Conservation (phyloP, 371 early-diverging fungal genomes). For the Nematocida ausubeli region DNA sequence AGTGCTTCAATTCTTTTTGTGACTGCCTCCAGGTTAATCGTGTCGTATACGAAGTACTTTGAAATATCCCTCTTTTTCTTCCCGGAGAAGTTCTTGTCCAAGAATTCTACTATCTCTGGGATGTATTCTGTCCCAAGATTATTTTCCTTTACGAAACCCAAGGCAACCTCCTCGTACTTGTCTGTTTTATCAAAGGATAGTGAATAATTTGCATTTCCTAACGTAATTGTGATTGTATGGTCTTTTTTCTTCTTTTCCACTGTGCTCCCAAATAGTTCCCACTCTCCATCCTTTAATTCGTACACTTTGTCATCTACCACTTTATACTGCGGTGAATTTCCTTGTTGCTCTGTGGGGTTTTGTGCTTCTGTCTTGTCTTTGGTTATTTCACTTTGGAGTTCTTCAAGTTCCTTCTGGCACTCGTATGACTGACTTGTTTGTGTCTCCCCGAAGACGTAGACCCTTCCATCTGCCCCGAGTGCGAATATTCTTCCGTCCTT, state of each 20-base stretch:
- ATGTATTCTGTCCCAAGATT: constrained; percentile 51
- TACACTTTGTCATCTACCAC: constrained; percentile 59
- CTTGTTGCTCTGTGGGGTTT: neutral
- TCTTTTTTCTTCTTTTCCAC: constrained; percentile 49
- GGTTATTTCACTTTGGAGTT: constrained; percentile 7
- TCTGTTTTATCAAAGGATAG: constrained; percentile 67
- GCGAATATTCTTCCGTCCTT: constrained; percentile 42
- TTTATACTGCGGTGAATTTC: constrained; percentile 43
- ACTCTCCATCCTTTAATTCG: constrained; percentile 44
- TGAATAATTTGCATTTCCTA: constrained; percentile 56
- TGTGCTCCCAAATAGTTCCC: constrained; percentile 63
- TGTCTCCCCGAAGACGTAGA: constrained; percentile 56
- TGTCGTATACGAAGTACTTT: constrained; percentile 52
- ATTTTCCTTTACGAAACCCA: constrained; percentile 57
- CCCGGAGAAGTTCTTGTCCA: constrained; percentile 62
- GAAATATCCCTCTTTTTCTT: constrained; percentile 25
- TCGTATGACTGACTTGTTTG: neutral
- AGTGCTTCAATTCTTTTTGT: constrained; percentile 33
- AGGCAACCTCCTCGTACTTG: constrained; percentile 61
- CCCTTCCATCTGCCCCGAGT: constrained; percentile 60
- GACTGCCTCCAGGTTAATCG: constrained; percentile 59
- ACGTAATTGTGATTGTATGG: constrained; percentile 63
- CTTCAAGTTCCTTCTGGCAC: constrained; percentile 12
- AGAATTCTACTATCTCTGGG: constrained; percentile 66
- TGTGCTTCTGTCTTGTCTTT: constrained; percentile 1